Evolutionary conservation across 805 yeast genomes (phyloP), one percentile per base, ranked within the genome.

Genomic region (Zygosaccharomyces bisporus): DNA sequence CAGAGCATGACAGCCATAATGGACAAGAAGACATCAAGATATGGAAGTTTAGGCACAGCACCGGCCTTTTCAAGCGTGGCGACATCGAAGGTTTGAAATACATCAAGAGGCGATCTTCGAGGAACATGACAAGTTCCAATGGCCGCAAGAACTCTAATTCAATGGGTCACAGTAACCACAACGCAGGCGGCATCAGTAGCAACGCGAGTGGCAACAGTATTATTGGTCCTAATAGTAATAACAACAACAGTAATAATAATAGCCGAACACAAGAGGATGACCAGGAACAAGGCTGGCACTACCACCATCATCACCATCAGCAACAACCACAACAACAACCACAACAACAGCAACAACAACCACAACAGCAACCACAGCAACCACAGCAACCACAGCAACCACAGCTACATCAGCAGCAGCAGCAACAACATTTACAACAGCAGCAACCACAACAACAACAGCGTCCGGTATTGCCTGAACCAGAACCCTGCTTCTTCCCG

Each of bases 11-110:
- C 5, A 17, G 32, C 16, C 17, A 10, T 17, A 38, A 39, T 14
- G 41, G 32, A n/a, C 41, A 43, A 17, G 50, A 54, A 16, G 36
- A 52, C 8, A 46, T 58, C 23, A 61, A 62, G 46, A 57, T 61
- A 12, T 90, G 98, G 98, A 97, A 91, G 68, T 90, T 90, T 66
- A 80, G 81, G 46, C 98, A 90, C 61, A 78, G 86, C 20, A 80
- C 86, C 3, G 86, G 84, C 27, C 74, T 76, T 47, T 90, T 90
- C 67, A 76, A 79, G 52, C 81, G 87, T 41, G 96, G 96, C 33
- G 93, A 89, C 61, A 65, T 79, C 12, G 93, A 81, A 34, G 72
- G 83, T 8, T 67, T 90, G 49, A 77, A 85, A 43, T 71, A 76
- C 12, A 91, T 90, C 60, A 90, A 87, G 63, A 73, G 98, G 49